phyloP scores from a whole-genome alignment of 2,329 filamentous ascomycete genomes.

The Alternaria viburni region DNA sequence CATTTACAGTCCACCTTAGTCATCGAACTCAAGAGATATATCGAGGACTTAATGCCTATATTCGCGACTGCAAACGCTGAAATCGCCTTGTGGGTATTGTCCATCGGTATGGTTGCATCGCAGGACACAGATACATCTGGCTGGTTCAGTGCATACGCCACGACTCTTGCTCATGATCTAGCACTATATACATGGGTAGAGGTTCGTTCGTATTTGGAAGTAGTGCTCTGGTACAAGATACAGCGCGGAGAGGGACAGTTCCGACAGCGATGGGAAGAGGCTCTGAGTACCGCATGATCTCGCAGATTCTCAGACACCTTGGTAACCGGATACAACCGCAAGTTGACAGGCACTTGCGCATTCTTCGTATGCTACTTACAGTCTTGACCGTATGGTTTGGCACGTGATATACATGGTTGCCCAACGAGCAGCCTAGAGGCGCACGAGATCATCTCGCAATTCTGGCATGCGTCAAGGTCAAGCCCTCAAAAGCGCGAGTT shows the following conservation, averaged over 20 bases:
- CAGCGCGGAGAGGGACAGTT: background rate
- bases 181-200: background rate
- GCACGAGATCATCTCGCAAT: background rate
- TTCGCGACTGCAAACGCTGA: background rate
- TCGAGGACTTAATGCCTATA: conserved; percentile 2
- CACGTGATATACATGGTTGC: background rate
- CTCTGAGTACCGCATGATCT: background rate
- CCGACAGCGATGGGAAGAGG: background rate
- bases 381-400: background rate
- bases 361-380: background rate
- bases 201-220: background rate
- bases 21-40: conserved; percentile 13
- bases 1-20: conserved; percentile 21
- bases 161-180: background rate
- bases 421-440: background rate
- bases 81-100: conserved; percentile 2
- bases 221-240: background rate
- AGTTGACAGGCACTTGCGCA: background rate
- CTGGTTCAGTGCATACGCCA: background rate
- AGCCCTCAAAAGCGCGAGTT: background rate
- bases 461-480: background rate
- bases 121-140: background rate
- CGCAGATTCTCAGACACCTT: background rate
- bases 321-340: background rate
- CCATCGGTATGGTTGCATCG: conserved; percentile 5